These are phyloP conservation scores for Lathyrus tuberosus DNA, from an alignment of 306 rosid species.

Conservation along the genomic window DNA sequence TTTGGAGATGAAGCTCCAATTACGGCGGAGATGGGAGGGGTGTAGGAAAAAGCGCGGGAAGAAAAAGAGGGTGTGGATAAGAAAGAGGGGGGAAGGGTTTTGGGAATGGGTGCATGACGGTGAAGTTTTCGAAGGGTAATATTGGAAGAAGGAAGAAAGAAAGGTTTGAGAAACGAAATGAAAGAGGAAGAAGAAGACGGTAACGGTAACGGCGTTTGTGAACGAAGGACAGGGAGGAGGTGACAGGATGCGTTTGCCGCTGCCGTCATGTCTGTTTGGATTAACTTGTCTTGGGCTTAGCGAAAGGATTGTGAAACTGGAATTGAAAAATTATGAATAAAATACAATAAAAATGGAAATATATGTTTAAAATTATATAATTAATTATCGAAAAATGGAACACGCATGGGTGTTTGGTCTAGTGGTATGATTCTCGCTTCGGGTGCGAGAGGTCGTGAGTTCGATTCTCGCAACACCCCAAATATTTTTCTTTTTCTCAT, in stretches of 20 bases:
- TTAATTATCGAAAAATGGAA: fast-evolving
- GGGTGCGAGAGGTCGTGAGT: conserved; percentile 76
- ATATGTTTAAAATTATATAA: not conserved
- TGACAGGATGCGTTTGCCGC: conserved; percentile 41
- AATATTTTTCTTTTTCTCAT: no score
- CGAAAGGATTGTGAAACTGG: not conserved
- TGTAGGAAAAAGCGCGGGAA: conserved; percentile 31
- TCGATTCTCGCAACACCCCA: conserved; percentile 90
- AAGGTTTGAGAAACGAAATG: conserved; percentile 51
- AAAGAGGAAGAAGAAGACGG: conserved; percentile 43
- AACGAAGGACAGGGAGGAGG: conserved; percentile 47
- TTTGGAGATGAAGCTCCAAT: conserved; percentile 1
- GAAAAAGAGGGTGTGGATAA: conserved; percentile 36
- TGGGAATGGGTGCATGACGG: conserved; percentile 1
- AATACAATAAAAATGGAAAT: not conserved
- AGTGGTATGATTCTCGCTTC: conserved; percentile 73
- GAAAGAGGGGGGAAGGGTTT: conserved; percentile 22
- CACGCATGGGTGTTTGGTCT: conserved; percentile 55
- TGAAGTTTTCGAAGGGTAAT: conserved; percentile 5
- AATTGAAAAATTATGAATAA: not conserved
- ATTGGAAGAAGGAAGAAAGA: conserved; percentile 38
- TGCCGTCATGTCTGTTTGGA: conserved; percentile 52
- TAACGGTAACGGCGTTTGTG: conserved; percentile 34
- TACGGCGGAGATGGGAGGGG: conserved; percentile 4
- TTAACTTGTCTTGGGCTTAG: not conserved